Evolutionary conservation across 1,284 basidiomycete genomes (phyloP).

Genomic region (Papiliotrema terrestris): DNA sequence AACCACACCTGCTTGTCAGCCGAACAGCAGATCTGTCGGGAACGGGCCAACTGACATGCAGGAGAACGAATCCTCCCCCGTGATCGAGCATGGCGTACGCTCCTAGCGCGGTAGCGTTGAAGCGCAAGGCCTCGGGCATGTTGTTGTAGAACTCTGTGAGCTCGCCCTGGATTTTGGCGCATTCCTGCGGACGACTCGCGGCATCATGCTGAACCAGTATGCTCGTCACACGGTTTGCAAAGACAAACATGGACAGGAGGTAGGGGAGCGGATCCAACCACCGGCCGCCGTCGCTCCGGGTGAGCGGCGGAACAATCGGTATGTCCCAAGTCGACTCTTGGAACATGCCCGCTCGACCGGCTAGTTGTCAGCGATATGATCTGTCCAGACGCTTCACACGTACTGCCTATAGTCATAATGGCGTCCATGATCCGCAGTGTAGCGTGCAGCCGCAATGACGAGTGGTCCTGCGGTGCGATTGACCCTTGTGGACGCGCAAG

Average conservation of each 20-base stretch:
- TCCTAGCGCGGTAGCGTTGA: slow-evolving; percentile 17
- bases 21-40: background rate
- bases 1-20: slow-evolving; percentile 14
- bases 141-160: slow-evolving; percentile 15
- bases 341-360: slow-evolving; percentile 1
- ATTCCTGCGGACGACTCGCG: background rate
- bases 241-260: background rate
- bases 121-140: slow-evolving; percentile 14
- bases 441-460: slow-evolving; percentile 3
- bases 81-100: slow-evolving; percentile 10
- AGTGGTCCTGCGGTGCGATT: background rate
- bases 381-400: slow-evolving; percentile 5
- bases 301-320: background rate
- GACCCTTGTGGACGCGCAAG: background rate
- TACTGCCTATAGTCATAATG: slow-evolving; percentile 24
- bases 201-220: background rate
- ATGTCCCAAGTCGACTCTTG: background rate
- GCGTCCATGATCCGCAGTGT: slow-evolving; percentile 17
- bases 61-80: slow-evolving; percentile 16
- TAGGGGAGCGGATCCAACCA: slow-evolving; percentile 13
- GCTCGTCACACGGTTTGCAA: background rate
- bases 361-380: background rate
- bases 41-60: slow-evolving; percentile 14
- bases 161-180: slow-evolving; percentile 7
- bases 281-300: background rate